Conservation (phyloP, 2,329 filamentous ascomycete species). For the Fusarium zealandicum region DNA sequence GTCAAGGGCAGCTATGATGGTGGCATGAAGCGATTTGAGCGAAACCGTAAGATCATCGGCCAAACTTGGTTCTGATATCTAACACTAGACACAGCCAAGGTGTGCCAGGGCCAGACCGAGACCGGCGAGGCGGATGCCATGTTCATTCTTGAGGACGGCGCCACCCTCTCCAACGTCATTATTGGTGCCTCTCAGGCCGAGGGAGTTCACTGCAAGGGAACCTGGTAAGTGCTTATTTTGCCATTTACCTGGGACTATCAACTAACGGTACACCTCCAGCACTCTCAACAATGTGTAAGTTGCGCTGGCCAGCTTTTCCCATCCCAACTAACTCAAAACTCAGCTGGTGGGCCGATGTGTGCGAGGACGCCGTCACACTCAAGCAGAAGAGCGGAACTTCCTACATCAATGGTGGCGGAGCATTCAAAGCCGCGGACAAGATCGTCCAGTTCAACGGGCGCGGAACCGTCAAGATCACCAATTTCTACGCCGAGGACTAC, state of each 20-base stretch:
- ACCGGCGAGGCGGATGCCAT: slow-evolving; percentile 49
- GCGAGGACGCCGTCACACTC: slow-evolving; percentile 48
- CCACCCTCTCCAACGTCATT: slow-evolving; percentile 60
- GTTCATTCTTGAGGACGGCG: slow-evolving; percentile 60
- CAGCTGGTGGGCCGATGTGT: slow-evolving; percentile 49
- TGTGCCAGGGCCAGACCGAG: slow-evolving; percentile 40
- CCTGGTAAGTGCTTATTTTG: slow-evolving; percentile 41
- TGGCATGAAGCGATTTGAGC: slow-evolving; percentile 35
- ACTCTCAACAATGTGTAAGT: slow-evolving; percentile 45
- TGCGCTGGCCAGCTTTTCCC: not conserved
- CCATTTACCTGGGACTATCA: not conserved
- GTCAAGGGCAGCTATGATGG: slow-evolving; percentile 32
- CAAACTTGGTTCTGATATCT: not conserved
- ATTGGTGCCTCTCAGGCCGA: slow-evolving; percentile 60
- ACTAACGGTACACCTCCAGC: slow-evolving; percentile 4
- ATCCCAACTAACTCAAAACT: not conserved
- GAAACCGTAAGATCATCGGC: slow-evolving; percentile 14
- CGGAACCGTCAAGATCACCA: slow-evolving; percentile 48
- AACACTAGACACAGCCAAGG: slow-evolving; percentile 9
- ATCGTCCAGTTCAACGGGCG: slow-evolving; percentile 53
- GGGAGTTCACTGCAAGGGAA: slow-evolving; percentile 59
- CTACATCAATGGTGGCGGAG: slow-evolving; percentile 46
- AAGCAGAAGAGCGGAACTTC: slow-evolving; percentile 51
- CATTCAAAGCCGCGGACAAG: slow-evolving; percentile 30
- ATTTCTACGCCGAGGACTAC: slow-evolving; percentile 44